Evolutionary conservation across 2,329 filamentous ascomycete genomes (phyloP), one percentile per base, ranked within the genome.

Genomic region (Stachybotrys echinatus): DNA sequence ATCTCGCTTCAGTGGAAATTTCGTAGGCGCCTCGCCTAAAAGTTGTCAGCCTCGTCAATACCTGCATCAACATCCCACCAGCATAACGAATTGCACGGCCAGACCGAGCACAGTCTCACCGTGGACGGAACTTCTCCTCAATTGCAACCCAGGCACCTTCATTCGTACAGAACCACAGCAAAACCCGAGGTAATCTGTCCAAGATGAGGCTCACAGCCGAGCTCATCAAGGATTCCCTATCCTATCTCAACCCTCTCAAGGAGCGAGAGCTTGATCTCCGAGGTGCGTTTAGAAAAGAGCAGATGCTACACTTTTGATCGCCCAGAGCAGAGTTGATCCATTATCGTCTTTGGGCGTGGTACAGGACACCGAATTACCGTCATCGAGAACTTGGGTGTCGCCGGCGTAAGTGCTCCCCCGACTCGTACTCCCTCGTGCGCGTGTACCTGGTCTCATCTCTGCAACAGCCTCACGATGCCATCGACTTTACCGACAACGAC

Each of bases 401-500:
- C 94, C 61, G 89, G 89, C 65, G 90, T 95, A 75, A 66, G 87
- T 83, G 10, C 27, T 14, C 27, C 14, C 10, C 27, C 27, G 27
- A 34, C 27, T 14, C 46, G 49, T 27, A 23, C 43, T 48, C 49
- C 38, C 49, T 38, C 42, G 38, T 42, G 5, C 48, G 45, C 21
- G 23, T 23, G 21, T 50, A 31, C 17, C 23, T 31, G 34, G 51
- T 45, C 22, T 38, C 53, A 58, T 48, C 52, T 45, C 18, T 5
- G 20, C 27, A 34, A 17, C 62, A 95, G 89, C 89, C 92, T 61
- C 91, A 95, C 80, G 94, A 97, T 76, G 85, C 89, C 58, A 95
- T 99, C 77, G 94, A 99, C 74, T 86, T 99, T 63, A 97, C 94
- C 70, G 94, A 99, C 77, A 99, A 99, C 71, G 92, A 96, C 71